These are phyloP conservation scores for Limnomonas spitsbergensis DNA, from an alignment of 139 green algal genomes.

Conservation along the genomic window DNA sequence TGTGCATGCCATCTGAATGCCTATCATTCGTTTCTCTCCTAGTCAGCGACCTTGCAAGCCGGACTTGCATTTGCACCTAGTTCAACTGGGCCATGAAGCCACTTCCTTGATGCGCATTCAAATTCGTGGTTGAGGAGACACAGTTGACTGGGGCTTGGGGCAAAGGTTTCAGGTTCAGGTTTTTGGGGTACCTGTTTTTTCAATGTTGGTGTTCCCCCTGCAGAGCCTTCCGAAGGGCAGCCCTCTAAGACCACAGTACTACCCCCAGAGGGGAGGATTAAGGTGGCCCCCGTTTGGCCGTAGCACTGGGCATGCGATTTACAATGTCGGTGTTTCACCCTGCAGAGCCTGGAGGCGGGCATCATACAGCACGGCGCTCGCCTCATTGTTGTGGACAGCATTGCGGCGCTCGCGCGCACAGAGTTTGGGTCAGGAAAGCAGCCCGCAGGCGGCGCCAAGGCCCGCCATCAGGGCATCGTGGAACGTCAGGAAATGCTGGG, in stretches of 20 bases:
- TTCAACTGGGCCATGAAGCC: not conserved
- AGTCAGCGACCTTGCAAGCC: no score
- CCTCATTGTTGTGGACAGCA: constrained; percentile 79
- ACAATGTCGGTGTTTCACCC: not conserved
- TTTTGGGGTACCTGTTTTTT: no score
- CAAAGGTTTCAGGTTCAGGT: no score
- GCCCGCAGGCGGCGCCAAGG: not conserved
- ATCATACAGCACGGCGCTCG: constrained; percentile 18
- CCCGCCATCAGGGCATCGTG: constrained; percentile 6
- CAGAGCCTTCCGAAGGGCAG: no score
- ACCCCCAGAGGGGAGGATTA: no score
- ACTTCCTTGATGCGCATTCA: not conserved
- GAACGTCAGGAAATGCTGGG: constrained; percentile 58
- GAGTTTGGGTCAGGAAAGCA: no score
- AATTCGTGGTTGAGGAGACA: no score
- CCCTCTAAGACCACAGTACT: no score
- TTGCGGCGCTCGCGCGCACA: constrained; percentile 65
- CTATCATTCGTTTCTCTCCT: no score
- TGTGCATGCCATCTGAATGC: no score
- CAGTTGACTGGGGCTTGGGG: no score
- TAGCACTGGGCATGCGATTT: not conserved
- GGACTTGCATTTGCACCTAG: not conserved
- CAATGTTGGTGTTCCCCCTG: no score
- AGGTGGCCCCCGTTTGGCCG: not conserved
- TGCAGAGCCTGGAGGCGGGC: not conserved